phyloP scores from a whole-genome alignment of 1,284 basidiomycete genomes.

The Peniophora sp. region DNA sequence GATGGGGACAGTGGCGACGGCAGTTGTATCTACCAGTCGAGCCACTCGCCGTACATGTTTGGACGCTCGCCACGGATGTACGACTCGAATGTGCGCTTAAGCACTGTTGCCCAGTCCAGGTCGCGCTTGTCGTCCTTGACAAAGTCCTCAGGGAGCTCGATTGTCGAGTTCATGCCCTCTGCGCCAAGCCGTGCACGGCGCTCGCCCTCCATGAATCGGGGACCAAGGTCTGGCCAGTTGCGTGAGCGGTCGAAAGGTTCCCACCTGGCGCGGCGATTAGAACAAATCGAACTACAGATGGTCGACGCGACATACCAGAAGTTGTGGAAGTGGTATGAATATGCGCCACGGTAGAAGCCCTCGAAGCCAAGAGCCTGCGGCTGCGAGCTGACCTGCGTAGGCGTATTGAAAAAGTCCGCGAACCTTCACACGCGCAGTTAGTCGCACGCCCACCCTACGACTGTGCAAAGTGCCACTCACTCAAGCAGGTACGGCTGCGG shows the following conservation, averaged over 20 bases:
- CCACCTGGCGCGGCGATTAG: constrained; percentile 68
- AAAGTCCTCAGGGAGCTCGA: constrained; percentile 30
- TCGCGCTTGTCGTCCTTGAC: constrained; percentile 57
- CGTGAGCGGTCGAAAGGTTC: constrained; percentile 82
- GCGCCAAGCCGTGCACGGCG: constrained; percentile 38
- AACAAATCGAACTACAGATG: constrained; percentile 7
- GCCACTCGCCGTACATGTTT: constrained; percentile 89
- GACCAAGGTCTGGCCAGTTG: constrained; percentile 88
- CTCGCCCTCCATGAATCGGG: constrained; percentile 71
- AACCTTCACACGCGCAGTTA: constrained; percentile 29
- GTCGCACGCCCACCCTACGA: too few species aligned
- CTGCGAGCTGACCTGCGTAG: constrained; percentile 38
- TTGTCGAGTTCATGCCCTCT: constrained; percentile 12
- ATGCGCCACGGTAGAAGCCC: constrained; percentile 64
- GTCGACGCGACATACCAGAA: constrained; percentile 24
- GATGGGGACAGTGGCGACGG: too few species aligned
- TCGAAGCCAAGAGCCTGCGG: constrained; percentile 55
- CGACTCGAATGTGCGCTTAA: constrained; percentile 88
- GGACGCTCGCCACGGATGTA: constrained; percentile 82
- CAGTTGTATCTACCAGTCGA: constrained; percentile 44
- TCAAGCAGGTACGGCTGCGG: constrained; percentile 59
- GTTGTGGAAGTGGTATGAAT: constrained; percentile 64
- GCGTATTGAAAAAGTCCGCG: constrained; percentile 55
- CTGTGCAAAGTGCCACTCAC: constrained; percentile 25
- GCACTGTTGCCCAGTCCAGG: constrained; percentile 81